phyloP scores from a whole-genome alignment of 257 asterid species.

The Nicotiana undulata region DNA sequence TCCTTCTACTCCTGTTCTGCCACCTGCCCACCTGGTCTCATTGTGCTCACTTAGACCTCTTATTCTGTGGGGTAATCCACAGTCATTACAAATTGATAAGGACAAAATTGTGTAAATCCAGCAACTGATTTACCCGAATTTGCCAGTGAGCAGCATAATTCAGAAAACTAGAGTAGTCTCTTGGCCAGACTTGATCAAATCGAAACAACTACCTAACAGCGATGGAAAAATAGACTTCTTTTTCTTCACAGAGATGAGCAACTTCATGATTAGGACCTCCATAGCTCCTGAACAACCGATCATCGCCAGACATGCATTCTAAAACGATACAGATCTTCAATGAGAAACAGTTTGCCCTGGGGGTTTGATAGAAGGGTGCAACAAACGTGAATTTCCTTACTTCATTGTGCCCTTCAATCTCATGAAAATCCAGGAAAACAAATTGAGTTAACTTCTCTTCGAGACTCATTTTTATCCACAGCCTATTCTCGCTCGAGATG shows the following conservation, averaged over 20 bases:
- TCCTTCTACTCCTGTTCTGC: not conserved
- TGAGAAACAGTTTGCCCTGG: conserved; percentile 41
- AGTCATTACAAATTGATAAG: not conserved
- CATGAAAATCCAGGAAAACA: conserved; percentile 50
- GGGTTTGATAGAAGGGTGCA: conserved; percentile 52
- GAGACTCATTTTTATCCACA: conserved; percentile 55
- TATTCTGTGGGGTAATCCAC: not conserved
- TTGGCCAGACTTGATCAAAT: not conserved
- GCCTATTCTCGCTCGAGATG: conserved; percentile 32
- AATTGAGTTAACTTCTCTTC: conserved; percentile 45
- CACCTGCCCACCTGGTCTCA: not conserved
- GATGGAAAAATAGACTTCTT: conserved; percentile 43
- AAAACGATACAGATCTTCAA: conserved; percentile 48
- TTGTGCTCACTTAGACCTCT: not conserved
- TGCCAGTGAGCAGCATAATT: not conserved
- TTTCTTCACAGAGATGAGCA: conserved; percentile 38
- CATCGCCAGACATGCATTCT: conserved; percentile 45
- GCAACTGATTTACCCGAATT: not conserved
- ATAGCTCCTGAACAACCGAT: conserved; percentile 4
- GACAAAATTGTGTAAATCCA: not conserved
- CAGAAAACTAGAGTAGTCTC: not conserved
- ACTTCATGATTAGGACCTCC: conserved; percentile 49
- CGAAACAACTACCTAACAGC: conserved; percentile 6
- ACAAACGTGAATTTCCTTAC: conserved; percentile 37
- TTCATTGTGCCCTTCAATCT: conserved; percentile 32